These are phyloP conservation scores for Cystofilobasidium macerans DNA, from an alignment of 768 basidiomycete species.

Conservation along the genomic window DNA sequence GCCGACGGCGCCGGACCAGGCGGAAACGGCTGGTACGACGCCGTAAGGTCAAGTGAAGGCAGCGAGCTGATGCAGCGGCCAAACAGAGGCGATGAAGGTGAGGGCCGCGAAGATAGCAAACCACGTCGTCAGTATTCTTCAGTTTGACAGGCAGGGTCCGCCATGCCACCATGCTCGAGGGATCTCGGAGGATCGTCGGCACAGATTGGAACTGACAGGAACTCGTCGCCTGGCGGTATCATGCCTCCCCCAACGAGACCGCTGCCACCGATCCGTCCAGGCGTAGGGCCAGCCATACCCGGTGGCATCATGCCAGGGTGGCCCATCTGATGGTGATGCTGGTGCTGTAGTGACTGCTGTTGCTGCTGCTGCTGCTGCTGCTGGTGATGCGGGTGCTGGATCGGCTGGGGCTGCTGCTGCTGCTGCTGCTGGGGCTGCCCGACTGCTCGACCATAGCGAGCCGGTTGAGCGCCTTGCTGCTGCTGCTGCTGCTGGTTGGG, in stretches of 20 bases:
- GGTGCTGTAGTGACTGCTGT: background rate
- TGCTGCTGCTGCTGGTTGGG: background rate
- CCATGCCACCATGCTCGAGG: too few relatives aligned
- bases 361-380: background rate
- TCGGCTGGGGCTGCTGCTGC: background rate
- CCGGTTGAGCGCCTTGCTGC: too few relatives aligned
- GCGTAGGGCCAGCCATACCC: too few relatives aligned
- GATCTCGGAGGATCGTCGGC: background rate
- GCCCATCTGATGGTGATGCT: too few relatives aligned
- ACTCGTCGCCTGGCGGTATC: background rate
- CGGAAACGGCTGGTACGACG: conserved; percentile 17
- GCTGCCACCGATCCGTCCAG: background rate
- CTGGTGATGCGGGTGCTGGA: background rate
- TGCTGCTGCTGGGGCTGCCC: background rate
- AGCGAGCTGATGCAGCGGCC: background rate
- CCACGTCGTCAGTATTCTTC: background rate
- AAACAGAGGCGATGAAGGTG: background rate
- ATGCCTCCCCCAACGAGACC: conserved; percentile 1
- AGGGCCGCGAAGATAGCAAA: background rate
- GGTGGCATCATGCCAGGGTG: too few relatives aligned
- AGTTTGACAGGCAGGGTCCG: background rate
- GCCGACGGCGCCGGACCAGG: too few relatives aligned
- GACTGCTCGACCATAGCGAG: too few relatives aligned
- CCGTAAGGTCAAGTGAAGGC: conserved; percentile 12
- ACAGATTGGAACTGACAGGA: background rate